Conservation (phyloP, 1,284 basidiomycete genomes). For the Cutaneotrichosporon cavernicola region DNA sequence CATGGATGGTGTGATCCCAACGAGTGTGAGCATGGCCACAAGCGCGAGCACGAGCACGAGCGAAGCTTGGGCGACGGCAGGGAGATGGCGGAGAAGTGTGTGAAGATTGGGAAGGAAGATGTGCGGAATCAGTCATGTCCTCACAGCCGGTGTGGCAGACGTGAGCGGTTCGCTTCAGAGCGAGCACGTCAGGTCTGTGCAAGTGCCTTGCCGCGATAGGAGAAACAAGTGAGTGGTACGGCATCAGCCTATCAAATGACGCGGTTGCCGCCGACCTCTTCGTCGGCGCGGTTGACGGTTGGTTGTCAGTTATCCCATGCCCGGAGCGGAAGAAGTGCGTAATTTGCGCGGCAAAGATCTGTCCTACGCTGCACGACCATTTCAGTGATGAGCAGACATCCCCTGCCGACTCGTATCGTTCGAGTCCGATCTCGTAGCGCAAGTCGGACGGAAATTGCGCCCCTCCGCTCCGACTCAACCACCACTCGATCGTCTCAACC, state of each 20-base stretch:
- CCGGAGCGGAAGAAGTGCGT: background rate
- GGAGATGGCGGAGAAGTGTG: too few species aligned
- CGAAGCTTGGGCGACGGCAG: background rate
- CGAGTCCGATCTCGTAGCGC: background rate
- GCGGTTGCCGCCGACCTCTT: too few species aligned
- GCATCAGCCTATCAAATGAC: too few species aligned
- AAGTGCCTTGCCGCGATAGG: too few species aligned
- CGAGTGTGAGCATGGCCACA: background rate
- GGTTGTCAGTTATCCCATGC: too few species aligned
- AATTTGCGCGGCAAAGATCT: background rate
- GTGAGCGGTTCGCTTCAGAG: background rate
- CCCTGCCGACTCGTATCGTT: background rate
- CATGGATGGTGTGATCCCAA: slow-evolving; percentile 15
- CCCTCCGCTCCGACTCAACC: background rate
- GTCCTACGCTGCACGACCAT: background rate
- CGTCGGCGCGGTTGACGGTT: too few species aligned
- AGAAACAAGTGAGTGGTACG: too few species aligned
- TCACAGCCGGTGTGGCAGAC: too few species aligned
- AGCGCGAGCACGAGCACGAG: too few species aligned
- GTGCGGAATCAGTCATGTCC: background rate
- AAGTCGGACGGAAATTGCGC: background rate
- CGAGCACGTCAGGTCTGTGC: too few species aligned
- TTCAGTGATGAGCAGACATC: background rate
- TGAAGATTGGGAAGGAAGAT: too few species aligned
- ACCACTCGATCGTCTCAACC: background rate